Evolutionary conservation across 2,329 filamentous ascomycete species (phyloP).

Genomic region (Elsinoe perseae): DNA sequence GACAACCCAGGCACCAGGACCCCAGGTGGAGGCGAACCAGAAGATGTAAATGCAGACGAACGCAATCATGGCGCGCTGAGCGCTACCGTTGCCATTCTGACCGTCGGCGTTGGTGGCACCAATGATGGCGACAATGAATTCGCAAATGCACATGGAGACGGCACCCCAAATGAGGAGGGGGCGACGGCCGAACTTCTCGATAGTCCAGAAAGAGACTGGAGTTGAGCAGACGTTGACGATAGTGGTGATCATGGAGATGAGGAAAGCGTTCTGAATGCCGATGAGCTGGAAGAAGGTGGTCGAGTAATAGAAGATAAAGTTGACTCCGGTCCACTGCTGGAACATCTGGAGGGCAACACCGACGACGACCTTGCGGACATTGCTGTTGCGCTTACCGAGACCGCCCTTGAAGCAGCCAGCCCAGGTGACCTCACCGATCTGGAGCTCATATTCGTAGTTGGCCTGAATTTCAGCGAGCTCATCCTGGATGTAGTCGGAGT

Average conservation of each 20-base stretch:
- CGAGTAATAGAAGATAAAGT: constrained; percentile 70
- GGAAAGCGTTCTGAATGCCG: constrained; percentile 67
- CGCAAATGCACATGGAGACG: constrained; percentile 71
- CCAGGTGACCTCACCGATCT: constrained; percentile 61
- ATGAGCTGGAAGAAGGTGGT: constrained; percentile 77
- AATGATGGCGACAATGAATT: constrained; percentile 75
- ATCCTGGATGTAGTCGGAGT: constrained; percentile 66
- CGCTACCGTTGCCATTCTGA: constrained; percentile 41
- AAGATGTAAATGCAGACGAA: constrained; percentile 91
- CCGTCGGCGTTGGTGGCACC: constrained; percentile 32
- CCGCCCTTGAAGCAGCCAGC: constrained; percentile 52
- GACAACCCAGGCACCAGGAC: constrained; percentile 60
- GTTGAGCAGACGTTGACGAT: constrained; percentile 83
- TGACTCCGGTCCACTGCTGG: constrained; percentile 69
- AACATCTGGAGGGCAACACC: constrained; percentile 42
- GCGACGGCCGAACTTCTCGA: constrained; percentile 76
- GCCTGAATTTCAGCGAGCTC: constrained; percentile 82
- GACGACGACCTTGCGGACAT: constrained; percentile 42
- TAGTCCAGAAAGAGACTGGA: constrained; percentile 78
- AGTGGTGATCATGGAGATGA: constrained; percentile 78
- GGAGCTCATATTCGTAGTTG: constrained; percentile 77
- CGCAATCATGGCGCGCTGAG: constrained; percentile 55
- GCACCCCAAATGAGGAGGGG: constrained; percentile 71
- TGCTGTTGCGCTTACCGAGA: constrained; percentile 45
- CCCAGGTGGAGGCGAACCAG: constrained; percentile 81